These are phyloP conservation scores for Salix arbutifolia DNA, from an alignment of 345 rosid genomes.

Conservation along the genomic window DNA sequence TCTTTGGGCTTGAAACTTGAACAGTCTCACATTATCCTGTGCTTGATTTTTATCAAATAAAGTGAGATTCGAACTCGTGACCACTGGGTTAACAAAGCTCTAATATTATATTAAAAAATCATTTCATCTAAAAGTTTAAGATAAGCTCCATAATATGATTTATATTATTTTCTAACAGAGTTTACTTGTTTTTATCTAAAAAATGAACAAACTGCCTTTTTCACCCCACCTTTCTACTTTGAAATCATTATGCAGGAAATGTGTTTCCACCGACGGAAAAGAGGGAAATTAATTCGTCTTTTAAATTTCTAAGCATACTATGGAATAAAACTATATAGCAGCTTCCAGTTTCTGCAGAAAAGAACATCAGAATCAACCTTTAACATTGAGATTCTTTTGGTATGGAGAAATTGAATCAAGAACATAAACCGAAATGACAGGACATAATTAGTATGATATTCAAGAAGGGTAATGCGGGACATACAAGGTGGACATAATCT, in stretches of 20 bases:
- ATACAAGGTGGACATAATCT: conserved; percentile 66
- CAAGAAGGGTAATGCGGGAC: background rate
- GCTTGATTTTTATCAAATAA: no score
- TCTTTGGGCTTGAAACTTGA: no score
- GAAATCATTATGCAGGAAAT: conserved; percentile 13
- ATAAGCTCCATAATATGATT: no score
- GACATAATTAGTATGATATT: background rate
- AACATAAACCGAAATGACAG: background rate
- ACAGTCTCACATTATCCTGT: no score
- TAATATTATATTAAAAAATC: no score
- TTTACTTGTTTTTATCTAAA: background rate
- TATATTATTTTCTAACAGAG: no score
- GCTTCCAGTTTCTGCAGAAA: background rate
- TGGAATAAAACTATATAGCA: background rate
- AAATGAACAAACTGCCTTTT: background rate
- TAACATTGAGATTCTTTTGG: background rate
- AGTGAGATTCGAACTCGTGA: no score
- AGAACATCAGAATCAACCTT: background rate
- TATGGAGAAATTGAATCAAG: background rate
- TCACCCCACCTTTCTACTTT: background rate
- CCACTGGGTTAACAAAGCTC: no score
- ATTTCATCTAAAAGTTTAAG: no score
- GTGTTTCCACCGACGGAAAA: background rate
- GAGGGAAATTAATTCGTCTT: background rate
- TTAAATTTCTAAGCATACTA: background rate